Evolutionary conservation across 2,329 filamentous ascomycete genomes (phyloP), one percentile per base, ranked within the genome.

Genomic region (Scolecobasidium constrictum): DNA sequence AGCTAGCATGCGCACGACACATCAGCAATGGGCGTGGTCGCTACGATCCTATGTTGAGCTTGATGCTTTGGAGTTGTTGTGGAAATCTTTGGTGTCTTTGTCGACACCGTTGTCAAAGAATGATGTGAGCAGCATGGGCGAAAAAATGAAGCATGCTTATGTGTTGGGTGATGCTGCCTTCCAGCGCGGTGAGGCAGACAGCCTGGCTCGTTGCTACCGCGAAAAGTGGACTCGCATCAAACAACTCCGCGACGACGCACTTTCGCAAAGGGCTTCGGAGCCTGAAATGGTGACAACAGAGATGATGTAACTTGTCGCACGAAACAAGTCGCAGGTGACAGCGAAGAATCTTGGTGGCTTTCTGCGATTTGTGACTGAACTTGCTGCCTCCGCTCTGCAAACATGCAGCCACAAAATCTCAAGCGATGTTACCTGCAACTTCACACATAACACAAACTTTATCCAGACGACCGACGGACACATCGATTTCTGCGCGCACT

Each of bases 31-130:
- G 31, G 40, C 35, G 9, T 43, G 40, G 40, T 16, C 18, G 16
- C 33, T 43, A 18, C 7, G 40, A 23, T 26, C 16, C 11, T 23
- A 20, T 20, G 40, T 43, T 9, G 40, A 43, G 17, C 20, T 43
- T 9, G 40, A 11, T 11, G 15, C 16, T 6, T 31, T 43, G 9
- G 40, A 43, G 17, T 7, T 42, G 12, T 19, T 42, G 12, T 43
- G 11, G 22, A 12, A 43, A 9, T 43, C 7, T 22, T 43, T 43
- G 19, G 19, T n/a, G 5, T 9, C 26, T n/a, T 9, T 31, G 26
- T 9, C 26, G 9, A 31, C 9, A 9, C 26, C 26, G 26, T 31
- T 31, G 26, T 7, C 9, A n/a, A n/a, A 31, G 26, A 31, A 31
- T 9, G n/a, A 9, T 31, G 26, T 31, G 26, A 31, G 26, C 26